phyloP scores from a whole-genome alignment of 2,329 filamentous ascomycete genomes.

The Hortaea sp. region DNA sequence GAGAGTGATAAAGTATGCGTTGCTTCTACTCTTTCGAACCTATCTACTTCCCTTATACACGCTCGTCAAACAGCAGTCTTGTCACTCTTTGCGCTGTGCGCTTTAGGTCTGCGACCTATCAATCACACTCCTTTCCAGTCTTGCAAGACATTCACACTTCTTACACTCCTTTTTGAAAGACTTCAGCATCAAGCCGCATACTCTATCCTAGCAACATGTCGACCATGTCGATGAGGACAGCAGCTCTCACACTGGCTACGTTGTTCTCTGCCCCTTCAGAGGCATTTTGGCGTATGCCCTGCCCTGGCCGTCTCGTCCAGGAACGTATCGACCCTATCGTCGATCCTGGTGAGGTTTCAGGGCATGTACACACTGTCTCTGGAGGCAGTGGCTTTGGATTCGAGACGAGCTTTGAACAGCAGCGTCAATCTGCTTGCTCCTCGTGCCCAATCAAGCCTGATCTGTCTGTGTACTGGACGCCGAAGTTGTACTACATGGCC shows the following conservation, averaged over 20 bases:
- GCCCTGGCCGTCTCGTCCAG: slow-evolving; percentile 50
- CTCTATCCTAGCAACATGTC: too few species aligned
- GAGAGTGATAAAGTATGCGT: too few species aligned
- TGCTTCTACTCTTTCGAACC: too few species aligned
- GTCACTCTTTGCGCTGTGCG: slow-evolving; percentile 4
- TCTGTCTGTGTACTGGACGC: slow-evolving; percentile 69
- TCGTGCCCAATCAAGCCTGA: slow-evolving; percentile 55
- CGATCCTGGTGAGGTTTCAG: slow-evolving; percentile 46
- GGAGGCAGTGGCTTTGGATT: slow-evolving; percentile 60
- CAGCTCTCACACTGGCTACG: not conserved
- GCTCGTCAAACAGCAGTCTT: too few species aligned
- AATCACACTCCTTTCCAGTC: slow-evolving; percentile 7
- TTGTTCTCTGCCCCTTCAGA: slow-evolving; percentile 21
- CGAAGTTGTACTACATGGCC: slow-evolving; percentile 58
- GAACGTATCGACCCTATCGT: slow-evolving; percentile 61
- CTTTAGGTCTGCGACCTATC: slow-evolving; percentile 5
- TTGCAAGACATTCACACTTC: too few species aligned
- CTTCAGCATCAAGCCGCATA: too few species aligned
- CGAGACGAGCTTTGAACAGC: slow-evolving; percentile 50
- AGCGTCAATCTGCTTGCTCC: slow-evolving; percentile 56
- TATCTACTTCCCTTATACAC: too few species aligned
- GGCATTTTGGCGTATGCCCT: slow-evolving; percentile 62
- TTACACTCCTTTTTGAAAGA: too few species aligned
- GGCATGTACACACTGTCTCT: slow-evolving; percentile 61
- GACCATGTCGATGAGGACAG: too few species aligned